Conservation (phyloP, 2,329 filamentous ascomycete species). For the Cercospora berteroae region DNA sequence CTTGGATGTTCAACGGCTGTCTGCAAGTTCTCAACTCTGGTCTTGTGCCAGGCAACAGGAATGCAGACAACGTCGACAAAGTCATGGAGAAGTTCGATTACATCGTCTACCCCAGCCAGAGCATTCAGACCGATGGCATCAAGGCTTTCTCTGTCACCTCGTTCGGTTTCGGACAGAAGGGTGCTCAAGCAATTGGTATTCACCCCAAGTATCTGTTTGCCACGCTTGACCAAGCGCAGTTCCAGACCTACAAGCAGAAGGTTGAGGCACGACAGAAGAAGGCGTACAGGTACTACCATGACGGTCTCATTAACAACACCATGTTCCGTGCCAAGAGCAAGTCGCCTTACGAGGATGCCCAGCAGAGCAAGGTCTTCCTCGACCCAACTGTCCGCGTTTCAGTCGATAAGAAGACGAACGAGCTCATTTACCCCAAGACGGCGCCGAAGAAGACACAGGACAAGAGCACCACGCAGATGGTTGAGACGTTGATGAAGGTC, state of each 20-base stretch:
- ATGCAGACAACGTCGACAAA: conserved; percentile 95
- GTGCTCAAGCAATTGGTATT: conserved; percentile 92
- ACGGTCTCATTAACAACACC: conserved; percentile 95
- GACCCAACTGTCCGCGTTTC: conserved; percentile 88
- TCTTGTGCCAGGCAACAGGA: conserved; percentile 93
- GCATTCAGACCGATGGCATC: conserved; percentile 94
- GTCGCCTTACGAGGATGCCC: conserved; percentile 83
- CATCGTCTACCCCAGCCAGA: conserved; percentile 93
- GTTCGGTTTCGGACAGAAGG: conserved; percentile 99
- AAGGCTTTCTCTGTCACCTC: conserved; percentile 99
- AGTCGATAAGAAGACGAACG: conserved; percentile 80
- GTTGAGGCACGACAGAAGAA: conserved; percentile 95
- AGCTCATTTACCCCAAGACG: conserved; percentile 69
- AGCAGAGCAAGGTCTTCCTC: conserved; percentile 83
- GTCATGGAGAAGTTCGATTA: conserved; percentile 97
- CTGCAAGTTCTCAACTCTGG: conserved; percentile 92
- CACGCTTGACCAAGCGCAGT: conserved; percentile 83
- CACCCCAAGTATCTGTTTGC: conserved; percentile 96
- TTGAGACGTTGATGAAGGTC: conserved; percentile 71
- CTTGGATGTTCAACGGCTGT: conserved; percentile 99
- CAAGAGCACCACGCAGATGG: conserved; percentile 69
- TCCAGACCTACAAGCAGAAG: conserved; percentile 78
- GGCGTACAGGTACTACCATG: conserved; percentile 98
- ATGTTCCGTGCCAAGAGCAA: conserved; percentile 94
- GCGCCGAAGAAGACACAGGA: conserved; percentile 64